phyloP scores from a whole-genome alignment of 1,284 basidiomycete genomes.

The Leccinum solheimii region DNA sequence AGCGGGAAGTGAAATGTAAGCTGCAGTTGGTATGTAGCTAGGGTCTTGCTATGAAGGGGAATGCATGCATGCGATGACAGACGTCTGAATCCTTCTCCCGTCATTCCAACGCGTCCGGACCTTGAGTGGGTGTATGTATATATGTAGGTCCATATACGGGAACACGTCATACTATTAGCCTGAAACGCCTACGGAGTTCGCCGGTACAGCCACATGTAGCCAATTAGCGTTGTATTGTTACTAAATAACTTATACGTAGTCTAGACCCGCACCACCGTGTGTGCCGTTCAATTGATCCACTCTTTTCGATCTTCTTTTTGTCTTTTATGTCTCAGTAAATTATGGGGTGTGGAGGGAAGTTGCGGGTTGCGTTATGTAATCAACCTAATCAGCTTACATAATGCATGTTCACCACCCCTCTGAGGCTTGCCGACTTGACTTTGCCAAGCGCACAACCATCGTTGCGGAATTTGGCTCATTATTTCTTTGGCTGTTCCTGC shows the following conservation, averaged over 20 bases:
- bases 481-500: background rate
- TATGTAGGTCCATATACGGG: background rate
- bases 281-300: background rate
- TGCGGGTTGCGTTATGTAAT: slow-evolving; percentile 8
- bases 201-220: background rate
- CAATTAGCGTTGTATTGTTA: background rate
- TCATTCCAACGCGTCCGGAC: background rate
- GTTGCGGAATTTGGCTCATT: background rate
- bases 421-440: background rate
- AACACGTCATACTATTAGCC: background rate
- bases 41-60: background rate
- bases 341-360: background rate
- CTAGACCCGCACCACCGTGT: background rate
- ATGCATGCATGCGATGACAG: background rate
- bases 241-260: background rate
- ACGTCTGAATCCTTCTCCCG: background rate
- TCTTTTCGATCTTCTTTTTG: background rate
- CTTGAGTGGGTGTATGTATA: background rate
- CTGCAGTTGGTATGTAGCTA: slow-evolving; percentile 5
- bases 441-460: background rate
- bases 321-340: background rate
- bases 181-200: background rate
- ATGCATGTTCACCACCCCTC: slow-evolving; percentile 2
- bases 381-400: slow-evolving; percentile 14
- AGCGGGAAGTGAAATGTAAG: slow-evolving; percentile 10